Conservation (phyloP, 2,329 filamentous ascomycete species). For the Rasamsonia emersonii region DNA sequence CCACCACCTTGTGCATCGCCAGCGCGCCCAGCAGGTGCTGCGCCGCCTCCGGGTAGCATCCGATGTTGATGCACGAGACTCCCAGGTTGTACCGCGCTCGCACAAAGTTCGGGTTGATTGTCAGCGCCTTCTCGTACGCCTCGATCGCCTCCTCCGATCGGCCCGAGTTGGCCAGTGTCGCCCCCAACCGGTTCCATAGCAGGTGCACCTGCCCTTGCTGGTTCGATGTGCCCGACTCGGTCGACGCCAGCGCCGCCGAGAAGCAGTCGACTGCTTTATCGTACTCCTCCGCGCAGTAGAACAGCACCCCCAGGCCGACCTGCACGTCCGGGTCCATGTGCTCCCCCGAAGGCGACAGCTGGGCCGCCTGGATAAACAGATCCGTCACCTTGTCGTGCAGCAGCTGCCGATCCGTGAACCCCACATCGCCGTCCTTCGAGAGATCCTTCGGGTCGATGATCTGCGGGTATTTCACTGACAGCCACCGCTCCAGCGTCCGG, state of each 20-base stretch:
- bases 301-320: slow-evolving; percentile 89
- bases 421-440: slow-evolving; percentile 70
- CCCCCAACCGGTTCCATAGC: slow-evolving; percentile 93
- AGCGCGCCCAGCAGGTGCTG: slow-evolving; percentile 86
- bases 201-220: slow-evolving; percentile 80
- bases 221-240: slow-evolving; percentile 76
- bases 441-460: slow-evolving; percentile 66
- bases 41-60: slow-evolving; percentile 86
- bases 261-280: slow-evolving; percentile 99
- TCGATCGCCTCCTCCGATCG: slow-evolving; percentile 93
- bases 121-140: slow-evolving; percentile 87
- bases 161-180: slow-evolving; percentile 89
- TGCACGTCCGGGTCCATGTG: slow-evolving; percentile 99
- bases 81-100: slow-evolving; percentile 94
- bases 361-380: slow-evolving; percentile 84
- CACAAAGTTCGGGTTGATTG: slow-evolving; percentile 90
- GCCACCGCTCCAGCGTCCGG: slow-evolving; percentile 90
- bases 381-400: slow-evolving; percentile 86
- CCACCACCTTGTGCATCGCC: slow-evolving; percentile 90
- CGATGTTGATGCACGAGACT: slow-evolving; percentile 94
- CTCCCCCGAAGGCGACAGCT: slow-evolving; percentile 81
- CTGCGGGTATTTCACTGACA: slow-evolving; percentile 86
- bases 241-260: slow-evolving; percentile 76
- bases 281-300: slow-evolving; percentile 97
- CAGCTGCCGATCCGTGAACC: slow-evolving; percentile 85